These are phyloP conservation scores for Skeletonema tropicum DNA, from an alignment of 108 stramenopile genomes.

Conservation along the genomic window DNA sequence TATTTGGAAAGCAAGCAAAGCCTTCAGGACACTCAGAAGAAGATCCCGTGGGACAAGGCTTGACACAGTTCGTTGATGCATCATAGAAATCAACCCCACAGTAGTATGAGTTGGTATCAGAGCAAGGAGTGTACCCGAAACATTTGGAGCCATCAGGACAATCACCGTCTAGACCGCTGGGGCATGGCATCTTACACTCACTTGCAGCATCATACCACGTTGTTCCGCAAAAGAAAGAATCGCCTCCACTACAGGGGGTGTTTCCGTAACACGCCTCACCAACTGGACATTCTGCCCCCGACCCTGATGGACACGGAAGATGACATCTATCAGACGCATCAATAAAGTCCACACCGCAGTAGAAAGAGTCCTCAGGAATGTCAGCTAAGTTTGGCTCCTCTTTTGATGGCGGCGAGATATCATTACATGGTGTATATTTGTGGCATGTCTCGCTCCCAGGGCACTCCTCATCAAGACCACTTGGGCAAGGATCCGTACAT, in stretches of 20 bases:
- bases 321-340: constrained; percentile 49
- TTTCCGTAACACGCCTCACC: constrained; percentile 52
- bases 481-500: constrained; percentile 44
- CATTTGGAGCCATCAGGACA: constrained; percentile 45
- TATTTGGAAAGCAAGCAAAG: constrained; percentile 51
- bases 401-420: constrained; percentile 7
- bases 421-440: constrained; percentile 51
- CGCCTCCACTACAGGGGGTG: constrained; percentile 44
- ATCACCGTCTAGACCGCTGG: constrained; percentile 46
- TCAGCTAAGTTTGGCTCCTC: neutral
- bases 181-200: constrained; percentile 46
- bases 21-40: constrained; percentile 40
- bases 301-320: constrained; percentile 50
- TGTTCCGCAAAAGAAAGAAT: constrained; percentile 48
- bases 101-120: constrained; percentile 45
- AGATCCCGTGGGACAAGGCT: constrained; percentile 44
- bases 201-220: constrained; percentile 56
- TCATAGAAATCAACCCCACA: constrained; percentile 52
- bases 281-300: constrained; percentile 48
- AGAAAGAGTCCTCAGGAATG: constrained; percentile 35
- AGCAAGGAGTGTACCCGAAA: constrained; percentile 50
- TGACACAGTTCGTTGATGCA: constrained; percentile 45
- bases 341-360: constrained; percentile 42
- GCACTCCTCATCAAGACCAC: constrained; percentile 37
- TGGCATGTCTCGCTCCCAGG: constrained; percentile 36